phyloP scores from a whole-genome alignment of 169 alveolate species.

The Theileria annulata region DNA sequence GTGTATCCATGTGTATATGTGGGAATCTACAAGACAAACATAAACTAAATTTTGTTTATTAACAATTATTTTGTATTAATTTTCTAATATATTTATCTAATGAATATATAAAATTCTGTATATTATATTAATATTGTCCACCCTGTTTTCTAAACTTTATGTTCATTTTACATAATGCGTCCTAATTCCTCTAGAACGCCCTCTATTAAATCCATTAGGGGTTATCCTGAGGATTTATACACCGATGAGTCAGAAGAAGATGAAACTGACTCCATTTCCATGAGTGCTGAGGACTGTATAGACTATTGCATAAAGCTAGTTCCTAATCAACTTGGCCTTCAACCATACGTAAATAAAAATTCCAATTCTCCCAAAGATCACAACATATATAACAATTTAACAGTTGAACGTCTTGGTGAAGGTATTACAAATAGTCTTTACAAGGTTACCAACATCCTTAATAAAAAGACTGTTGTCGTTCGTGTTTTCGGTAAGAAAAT shows the following conservation, averaged over 20 bases:
- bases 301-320: constrained; percentile 37
- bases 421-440: constrained; percentile 74
- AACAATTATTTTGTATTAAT: no score
- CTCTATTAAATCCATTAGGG: neutral
- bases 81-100: neutral
- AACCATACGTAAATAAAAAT: neutral
- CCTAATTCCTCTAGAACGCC: neutral
- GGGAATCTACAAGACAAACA: neutral
- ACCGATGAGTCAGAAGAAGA: neutral
- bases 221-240: neutral
- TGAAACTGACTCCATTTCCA: neutral
- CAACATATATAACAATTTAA: constrained; percentile 5
- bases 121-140: neutral
- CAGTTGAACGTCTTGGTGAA: constrained; percentile 45
- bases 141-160: no score
- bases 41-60: neutral
- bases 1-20: neutral
- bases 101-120: neutral
- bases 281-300: constrained; percentile 10
- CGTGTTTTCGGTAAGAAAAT: constrained; percentile 66
- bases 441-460: constrained; percentile 61
- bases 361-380: neutral
- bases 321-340: constrained; percentile 30
- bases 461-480: constrained; percentile 51
- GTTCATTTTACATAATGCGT: neutral